Evolutionary conservation across 2,329 filamentous ascomycete genomes (phyloP), one percentile per base, ranked within the genome.

Genomic region (Botryotinia calthae): DNA sequence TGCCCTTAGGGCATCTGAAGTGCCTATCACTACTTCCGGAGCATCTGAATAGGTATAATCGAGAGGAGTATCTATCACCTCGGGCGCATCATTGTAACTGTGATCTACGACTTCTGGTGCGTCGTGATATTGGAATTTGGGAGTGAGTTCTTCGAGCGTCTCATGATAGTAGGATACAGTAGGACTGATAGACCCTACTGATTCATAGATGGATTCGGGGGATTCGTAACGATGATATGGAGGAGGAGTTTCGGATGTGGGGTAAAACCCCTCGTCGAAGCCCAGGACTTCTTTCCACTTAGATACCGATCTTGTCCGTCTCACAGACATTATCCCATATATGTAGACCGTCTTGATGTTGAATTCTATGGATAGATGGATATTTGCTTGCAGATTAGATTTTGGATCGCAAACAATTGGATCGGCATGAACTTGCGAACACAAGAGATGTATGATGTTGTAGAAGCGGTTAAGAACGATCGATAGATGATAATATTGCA

Each of bases 281-380:
- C 78, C 78, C 5, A 79, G 72, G 42, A 79, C 77, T 59, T 79
- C 76, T 74, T 79, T 79, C 78, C 77, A 79, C 67, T 79, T 79
- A 56, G 72, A 75, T 66, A 74, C 71, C 62, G 78, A 77, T 59
- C 74, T 75, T 64, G 74, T 74, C 12, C 77, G 74, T 63, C 73
- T 71, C 75, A 76, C 70, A 61, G 70, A 68, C 70, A 72, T 72
- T 20, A 48, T 72, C 42, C 54, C 69, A 65, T 66, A 44, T 66
- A 28, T 40, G 64, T 67, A 56, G 34, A 56, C 16, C n/a, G 25
- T 56, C n/a, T 42, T 34, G 59, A 56, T 71, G 44, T 66, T 18
- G 46, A 37, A 64, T 58, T 42, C 16, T 58, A 8, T 37, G 44
- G 25, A 46, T 34, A 34, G 22, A 42, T 22, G 58, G 22, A 42